A percentile compares a stretch with the other conserved stretches of the same genome.
These are phyloP conservation scores for Amaranthus tricolor DNA, from an alignment of 179 eudicot species.

Conservation along the genomic window DNA sequence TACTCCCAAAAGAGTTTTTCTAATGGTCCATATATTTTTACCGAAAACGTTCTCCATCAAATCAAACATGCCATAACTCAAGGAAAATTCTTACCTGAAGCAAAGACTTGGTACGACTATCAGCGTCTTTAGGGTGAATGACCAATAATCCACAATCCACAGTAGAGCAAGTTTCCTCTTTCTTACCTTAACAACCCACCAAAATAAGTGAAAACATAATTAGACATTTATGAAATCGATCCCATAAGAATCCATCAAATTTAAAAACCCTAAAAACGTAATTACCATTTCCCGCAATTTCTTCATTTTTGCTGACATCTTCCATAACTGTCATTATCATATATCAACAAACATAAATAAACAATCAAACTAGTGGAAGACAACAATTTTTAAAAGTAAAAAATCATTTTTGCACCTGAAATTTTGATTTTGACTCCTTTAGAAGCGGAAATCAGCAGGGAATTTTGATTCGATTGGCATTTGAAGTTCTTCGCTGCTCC, in stretches of 20 bases:
- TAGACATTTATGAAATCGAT: background rate
- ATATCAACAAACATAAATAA: slow-evolving; percentile 1
- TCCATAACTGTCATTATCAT: slow-evolving; percentile 42
- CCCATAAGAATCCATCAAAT: background rate
- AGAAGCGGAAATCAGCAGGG: slow-evolving; percentile 49
- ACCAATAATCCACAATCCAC: slow-evolving; percentile 52
- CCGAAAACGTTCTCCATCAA: too few species aligned
- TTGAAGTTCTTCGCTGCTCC: slow-evolving; percentile 46
- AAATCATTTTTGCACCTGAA: slow-evolving; percentile 39
- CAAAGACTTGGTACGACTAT: slow-evolving; percentile 44
- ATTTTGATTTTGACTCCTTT: slow-evolving; percentile 43
- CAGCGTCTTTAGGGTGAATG: slow-evolving; percentile 67
- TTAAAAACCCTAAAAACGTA: slow-evolving; percentile 11
- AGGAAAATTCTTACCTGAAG: slow-evolving; percentile 48
- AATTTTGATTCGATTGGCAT: slow-evolving; percentile 30
- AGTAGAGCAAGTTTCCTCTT: slow-evolving; percentile 17
- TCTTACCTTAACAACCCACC: slow-evolving; percentile 10
- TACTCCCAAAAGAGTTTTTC: too few species aligned
- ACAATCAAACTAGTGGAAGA: slow-evolving; percentile 1
- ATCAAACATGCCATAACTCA: background rate
- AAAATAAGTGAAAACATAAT: background rate
- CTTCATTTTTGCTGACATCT: slow-evolving; percentile 17
- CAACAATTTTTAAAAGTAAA: background rate
- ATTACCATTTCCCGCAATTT: slow-evolving; percentile 33
- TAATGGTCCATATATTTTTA: too few species aligned